Conservation (phyloP, 2,329 filamentous ascomycete genomes). For the Colletotrichum sp. region DNA sequence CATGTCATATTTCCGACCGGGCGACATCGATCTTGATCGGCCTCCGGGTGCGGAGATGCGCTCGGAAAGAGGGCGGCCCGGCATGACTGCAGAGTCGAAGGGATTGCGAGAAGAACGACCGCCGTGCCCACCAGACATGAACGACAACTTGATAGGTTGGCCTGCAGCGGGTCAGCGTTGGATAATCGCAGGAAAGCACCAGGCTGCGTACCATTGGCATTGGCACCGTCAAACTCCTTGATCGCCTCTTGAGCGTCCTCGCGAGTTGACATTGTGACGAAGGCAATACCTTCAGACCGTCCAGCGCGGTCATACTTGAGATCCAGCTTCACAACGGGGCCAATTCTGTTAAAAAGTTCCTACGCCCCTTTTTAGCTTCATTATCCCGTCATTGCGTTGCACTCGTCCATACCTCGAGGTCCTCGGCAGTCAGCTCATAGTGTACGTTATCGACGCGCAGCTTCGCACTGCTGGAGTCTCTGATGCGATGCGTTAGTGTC, state of each 20-base stretch:
- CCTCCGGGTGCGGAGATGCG: conserved; percentile 59
- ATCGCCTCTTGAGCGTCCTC: conserved; percentile 78
- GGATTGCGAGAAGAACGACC: conserved; percentile 50
- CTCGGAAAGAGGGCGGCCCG: conserved; percentile 63
- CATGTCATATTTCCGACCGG: conserved; percentile 49
- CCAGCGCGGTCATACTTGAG: conserved; percentile 87
- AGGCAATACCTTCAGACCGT: conserved; percentile 84
- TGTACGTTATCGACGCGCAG: conserved; percentile 89
- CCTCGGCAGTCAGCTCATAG: conserved; percentile 86
- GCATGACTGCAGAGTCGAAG: conserved; percentile 60
- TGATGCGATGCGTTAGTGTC: conserved; percentile 29
- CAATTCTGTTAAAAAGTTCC: conserved; percentile 83
- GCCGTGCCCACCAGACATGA: conserved; percentile 60
- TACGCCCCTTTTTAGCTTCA: conserved; percentile 41
- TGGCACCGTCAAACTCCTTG: conserved; percentile 84
- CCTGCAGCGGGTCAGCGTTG: conserved; percentile 44
- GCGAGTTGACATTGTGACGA: conserved; percentile 76
- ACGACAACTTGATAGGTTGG: conserved; percentile 78
- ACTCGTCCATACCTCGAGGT: conserved; percentile 69
- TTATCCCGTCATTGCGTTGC: too few relatives aligned
- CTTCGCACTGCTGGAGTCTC: conserved; percentile 67
- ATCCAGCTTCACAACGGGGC: conserved; percentile 70
- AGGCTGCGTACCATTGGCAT: conserved; percentile 72
- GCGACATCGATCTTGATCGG: conserved; percentile 69
- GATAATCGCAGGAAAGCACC: neutral